Percentiles rank a stretch among this genome's conserved stretches.
Conservation (phyloP, 2,329 filamentous ascomycete species). For the Davidsoniella eucalypti region DNA sequence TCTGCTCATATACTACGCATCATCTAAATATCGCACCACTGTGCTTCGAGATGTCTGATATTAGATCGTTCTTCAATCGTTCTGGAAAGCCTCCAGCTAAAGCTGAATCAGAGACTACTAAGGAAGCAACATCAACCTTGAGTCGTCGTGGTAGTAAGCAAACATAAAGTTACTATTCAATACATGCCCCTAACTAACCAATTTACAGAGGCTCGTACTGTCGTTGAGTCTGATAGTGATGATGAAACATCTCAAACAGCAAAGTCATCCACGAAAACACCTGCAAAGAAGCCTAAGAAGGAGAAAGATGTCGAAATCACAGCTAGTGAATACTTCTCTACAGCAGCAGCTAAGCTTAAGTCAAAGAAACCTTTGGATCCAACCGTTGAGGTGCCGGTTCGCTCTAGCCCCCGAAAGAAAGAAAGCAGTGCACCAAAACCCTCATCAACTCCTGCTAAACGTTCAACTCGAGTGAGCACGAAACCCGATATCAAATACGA, state of each 20-base stretch:
- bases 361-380: slow-evolving; percentile 23
- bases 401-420: slow-evolving; percentile 37
- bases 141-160: slow-evolving; percentile 27
- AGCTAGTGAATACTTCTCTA: slow-evolving; percentile 41
- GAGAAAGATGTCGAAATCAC: slow-evolving; percentile 32
- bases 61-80: slow-evolving; percentile 76
- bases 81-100: slow-evolving; percentile 45
- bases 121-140: slow-evolving; percentile 23
- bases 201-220: slow-evolving; percentile 39
- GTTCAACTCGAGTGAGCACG: background rate
- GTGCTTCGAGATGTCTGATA: slow-evolving; percentile 40
- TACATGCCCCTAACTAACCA: slow-evolving; percentile 14
- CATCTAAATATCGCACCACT: background rate
- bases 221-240: slow-evolving; percentile 68
- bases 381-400: slow-evolving; percentile 26
- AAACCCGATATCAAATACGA: slow-evolving; percentile 22
- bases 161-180: background rate
- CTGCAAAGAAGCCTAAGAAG: slow-evolving; percentile 36
- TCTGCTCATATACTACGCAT: no score
- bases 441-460: slow-evolving; percentile 16
- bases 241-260: slow-evolving; percentile 21
- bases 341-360: slow-evolving; percentile 18
- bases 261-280: slow-evolving; percentile 38
- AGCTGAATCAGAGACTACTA: slow-evolving; percentile 29
- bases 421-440: slow-evolving; percentile 18